Evolutionary conservation across 257 asterid species (phyloP).

Genomic region (Salvia hispanica): DNA sequence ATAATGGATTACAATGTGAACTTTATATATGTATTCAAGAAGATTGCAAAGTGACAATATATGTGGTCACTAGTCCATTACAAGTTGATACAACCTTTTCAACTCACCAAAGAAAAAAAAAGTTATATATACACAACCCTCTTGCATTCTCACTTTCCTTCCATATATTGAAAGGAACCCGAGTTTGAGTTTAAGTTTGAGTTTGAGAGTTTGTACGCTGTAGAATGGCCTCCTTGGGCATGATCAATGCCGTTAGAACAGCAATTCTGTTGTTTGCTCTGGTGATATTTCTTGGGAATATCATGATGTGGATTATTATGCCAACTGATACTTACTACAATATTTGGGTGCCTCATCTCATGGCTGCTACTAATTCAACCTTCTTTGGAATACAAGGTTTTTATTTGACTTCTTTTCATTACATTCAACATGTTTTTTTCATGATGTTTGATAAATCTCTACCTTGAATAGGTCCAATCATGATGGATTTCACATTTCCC

Average conservation of each 20-base stretch:
- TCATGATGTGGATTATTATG: constrained; percentile 98
- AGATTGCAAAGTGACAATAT: constrained; percentile 21
- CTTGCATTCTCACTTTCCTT: constrained; percentile 16
- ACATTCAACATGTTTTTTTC: background rate
- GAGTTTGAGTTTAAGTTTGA: constrained; percentile 11
- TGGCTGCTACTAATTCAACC: constrained; percentile 69
- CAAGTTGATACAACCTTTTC: constrained; percentile 47
- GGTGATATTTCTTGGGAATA: constrained; percentile 75
- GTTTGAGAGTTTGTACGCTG: background rate
- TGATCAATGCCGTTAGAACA: constrained; percentile 46
- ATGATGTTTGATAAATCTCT: background rate
- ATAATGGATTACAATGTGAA: background rate
- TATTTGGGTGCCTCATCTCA: constrained; percentile 73
- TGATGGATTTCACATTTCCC: constrained; percentile 92
- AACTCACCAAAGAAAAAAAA: constrained; percentile 25
- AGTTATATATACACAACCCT: background rate
- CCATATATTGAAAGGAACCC: constrained; percentile 10
- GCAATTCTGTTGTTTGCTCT: constrained; percentile 60
- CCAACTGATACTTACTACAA: constrained; percentile 90
- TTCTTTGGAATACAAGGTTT: constrained; percentile 91
- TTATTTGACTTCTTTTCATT: background rate
- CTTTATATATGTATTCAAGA: constrained; percentile 15
- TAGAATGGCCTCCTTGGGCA: constrained; percentile 44
- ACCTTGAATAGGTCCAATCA: constrained; percentile 61
- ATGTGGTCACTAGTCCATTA: constrained; percentile 46